A percentile compares a stretch with the other conserved stretches of the same genome.
phyloP scores from a whole-genome alignment of 805 yeast genomes.

The Komagataella kurtzmanii region DNA sequence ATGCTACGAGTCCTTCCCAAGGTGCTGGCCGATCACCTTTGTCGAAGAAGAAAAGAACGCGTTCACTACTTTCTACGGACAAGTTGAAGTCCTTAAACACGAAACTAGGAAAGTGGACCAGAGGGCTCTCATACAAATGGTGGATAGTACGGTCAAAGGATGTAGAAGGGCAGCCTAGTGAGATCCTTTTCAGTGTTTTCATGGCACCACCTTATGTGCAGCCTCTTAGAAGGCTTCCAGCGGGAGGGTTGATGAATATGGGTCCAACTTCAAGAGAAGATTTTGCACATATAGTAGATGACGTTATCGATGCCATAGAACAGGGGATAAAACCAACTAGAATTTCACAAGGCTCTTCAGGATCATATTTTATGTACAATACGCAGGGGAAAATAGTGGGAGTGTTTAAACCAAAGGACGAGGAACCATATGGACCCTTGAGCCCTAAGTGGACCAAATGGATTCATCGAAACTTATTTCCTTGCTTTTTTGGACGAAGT shows the following conservation, averaged over 20 bases:
- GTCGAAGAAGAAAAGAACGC: background rate
- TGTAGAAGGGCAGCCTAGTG: slow-evolving; percentile 5
- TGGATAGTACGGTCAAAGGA: background rate
- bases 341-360: slow-evolving; percentile 56
- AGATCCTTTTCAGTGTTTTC: slow-evolving; percentile 45
- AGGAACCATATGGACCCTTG: slow-evolving; percentile 68
- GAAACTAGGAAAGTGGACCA: background rate
- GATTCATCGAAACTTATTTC: slow-evolving; percentile 62
- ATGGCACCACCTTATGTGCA: slow-evolving; percentile 20
- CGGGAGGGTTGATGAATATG: background rate
- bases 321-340: slow-evolving; percentile 31
- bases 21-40: background rate
- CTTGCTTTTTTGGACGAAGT: slow-evolving; percentile 65
- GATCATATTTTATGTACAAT: slow-evolving; percentile 47
- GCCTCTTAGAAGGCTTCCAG: slow-evolving; percentile 16
- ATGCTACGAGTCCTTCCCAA: background rate
- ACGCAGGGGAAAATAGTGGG: slow-evolving; percentile 28
- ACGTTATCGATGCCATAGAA: slow-evolving; percentile 32
- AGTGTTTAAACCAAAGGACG: slow-evolving; percentile 68
- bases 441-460: slow-evolving; percentile 75
- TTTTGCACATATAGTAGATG: slow-evolving; percentile 27
- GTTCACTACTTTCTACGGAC: background rate
- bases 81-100: background rate
- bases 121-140: background rate
- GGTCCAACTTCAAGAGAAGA: slow-evolving; percentile 8